Base-by-base conservation (phyloP, 805 yeast species). In the Priceomyces melissophilus region DNA sequence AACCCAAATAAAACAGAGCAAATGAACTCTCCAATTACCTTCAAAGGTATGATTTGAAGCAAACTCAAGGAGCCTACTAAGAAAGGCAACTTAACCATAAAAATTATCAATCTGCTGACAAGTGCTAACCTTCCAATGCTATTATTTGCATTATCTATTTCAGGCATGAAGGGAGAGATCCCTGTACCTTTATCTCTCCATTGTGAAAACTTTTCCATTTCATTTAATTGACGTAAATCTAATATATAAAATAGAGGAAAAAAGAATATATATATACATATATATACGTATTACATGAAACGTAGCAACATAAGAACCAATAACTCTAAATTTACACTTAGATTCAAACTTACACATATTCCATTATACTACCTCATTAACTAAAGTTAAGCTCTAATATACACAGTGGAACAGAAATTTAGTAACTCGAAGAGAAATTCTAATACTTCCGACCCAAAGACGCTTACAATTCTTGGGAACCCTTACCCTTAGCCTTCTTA, bases 161-260 rank as follows among this genome's bases (percentile, higher is more conserved):
- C 49, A 1, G 95, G 95, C 65, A 84, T 68, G 50, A 87, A 88
- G 2, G 96, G 96, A 0, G 95, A 82, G 28, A 89, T 85, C n/a
- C 96, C 96, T 1, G 96, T 89, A 3, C 91, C 93, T 46, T 81
- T 85, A 57, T 88, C 96, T 61, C 96, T 75, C 82, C 86, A 88
- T 45, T 76, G 75, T 17, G 93, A 81, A 64, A 79, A 89, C 63
- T 85, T 83, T 64, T 86, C 95, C 96, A 89, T 84, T 13, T 4
- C 27, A 7, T 15, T 29, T 6, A 29, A 29, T 29, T 8, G 25
- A 20, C 8, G 7, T 5, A 20, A 8, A 20, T 8, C 8, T 5
- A 20, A 20, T 20, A 20, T 20, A 20, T 20, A 20, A 20, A 20
- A 20, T 20, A 20, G 8, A 20, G 8, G 25, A 8, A 20, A 20